A percentile compares a stretch with the other conserved stretches of the same genome.
These are phyloP conservation scores for Ophiostoma populinum DNA, from an alignment of 2,329 filamentous ascomycete species.

Conservation along the genomic window DNA sequence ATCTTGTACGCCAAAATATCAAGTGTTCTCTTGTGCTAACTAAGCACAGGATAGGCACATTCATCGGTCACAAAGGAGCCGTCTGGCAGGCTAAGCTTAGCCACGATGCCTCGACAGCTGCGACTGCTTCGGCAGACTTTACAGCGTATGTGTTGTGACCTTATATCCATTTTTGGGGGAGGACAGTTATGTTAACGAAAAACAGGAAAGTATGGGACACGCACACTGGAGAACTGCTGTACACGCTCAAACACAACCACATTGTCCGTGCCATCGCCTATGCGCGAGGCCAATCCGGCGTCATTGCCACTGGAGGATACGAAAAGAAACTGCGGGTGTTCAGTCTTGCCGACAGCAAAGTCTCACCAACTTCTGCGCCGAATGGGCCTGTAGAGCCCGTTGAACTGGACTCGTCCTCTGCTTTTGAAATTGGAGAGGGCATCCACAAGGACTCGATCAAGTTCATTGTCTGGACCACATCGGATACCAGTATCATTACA, in stretches of 20 bases:
- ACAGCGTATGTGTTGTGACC: slow-evolving; percentile 49
- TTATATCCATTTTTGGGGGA: no score
- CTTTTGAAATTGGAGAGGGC: slow-evolving; percentile 76
- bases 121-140: slow-evolving; percentile 91
- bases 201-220: slow-evolving; percentile 90
- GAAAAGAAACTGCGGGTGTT: slow-evolving; percentile 96
- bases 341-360: slow-evolving; percentile 51
- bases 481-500: slow-evolving; percentile 77
- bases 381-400: slow-evolving; percentile 20
- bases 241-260: slow-evolving; percentile 79
- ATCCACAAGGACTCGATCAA: slow-evolving; percentile 82
- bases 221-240: slow-evolving; percentile 75
- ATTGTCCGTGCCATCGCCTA: slow-evolving; percentile 92
- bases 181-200: slow-evolving; percentile 3
- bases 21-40: slow-evolving; percentile 23
- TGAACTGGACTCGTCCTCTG: slow-evolving; percentile 39
- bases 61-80: slow-evolving; percentile 93
- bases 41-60: slow-evolving; percentile 85
- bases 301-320: slow-evolving; percentile 82
- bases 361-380: slow-evolving; percentile 17
- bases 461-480: slow-evolving; percentile 83
- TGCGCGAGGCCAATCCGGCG: slow-evolving; percentile 60
- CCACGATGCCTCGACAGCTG: slow-evolving; percentile 71
- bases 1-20: no score
- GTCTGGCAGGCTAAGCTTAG: slow-evolving; percentile 93